phyloP scores from a whole-genome alignment of 2,329 filamentous ascomycete genomes.

The Tolypocladium guangdongense region DNA sequence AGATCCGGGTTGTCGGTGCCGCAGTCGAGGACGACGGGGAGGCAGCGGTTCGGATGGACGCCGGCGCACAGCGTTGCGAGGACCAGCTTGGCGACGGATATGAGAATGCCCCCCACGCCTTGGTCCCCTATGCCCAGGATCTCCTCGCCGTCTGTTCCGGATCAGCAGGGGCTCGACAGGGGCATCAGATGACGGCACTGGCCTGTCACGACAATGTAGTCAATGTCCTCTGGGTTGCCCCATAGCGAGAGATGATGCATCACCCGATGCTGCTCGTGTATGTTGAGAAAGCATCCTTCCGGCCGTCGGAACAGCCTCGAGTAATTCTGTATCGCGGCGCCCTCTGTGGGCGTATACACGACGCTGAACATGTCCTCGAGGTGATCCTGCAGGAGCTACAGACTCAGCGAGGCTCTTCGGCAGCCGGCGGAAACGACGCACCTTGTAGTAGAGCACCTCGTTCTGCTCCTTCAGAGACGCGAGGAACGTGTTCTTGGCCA shows the following conservation, averaged over 20 bases:
- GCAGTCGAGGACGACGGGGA: slow-evolving; percentile 76
- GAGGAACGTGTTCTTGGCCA: slow-evolving; percentile 83
- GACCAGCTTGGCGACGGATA: slow-evolving; percentile 73
- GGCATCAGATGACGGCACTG: slow-evolving; percentile 13
- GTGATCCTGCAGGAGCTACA: slow-evolving; percentile 61
- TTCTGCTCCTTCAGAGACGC: slow-evolving; percentile 80
- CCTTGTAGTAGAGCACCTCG: slow-evolving; percentile 68
- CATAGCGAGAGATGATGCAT: slow-evolving; percentile 57
- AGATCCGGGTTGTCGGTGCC: slow-evolving; percentile 73
- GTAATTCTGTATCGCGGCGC: slow-evolving; percentile 78
- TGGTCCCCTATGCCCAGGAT: slow-evolving; percentile 87
- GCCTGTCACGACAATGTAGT: slow-evolving; percentile 82
- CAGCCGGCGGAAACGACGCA: slow-evolving; percentile 18
- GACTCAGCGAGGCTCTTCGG: neutral
- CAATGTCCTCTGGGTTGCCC: slow-evolving; percentile 62
- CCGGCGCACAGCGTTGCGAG: slow-evolving; percentile 81
- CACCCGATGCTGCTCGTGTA: slow-evolving; percentile 55
- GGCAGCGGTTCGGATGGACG: slow-evolving; percentile 65
- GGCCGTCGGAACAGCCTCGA: slow-evolving; percentile 67
- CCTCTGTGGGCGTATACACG: slow-evolving; percentile 88
- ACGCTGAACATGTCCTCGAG: slow-evolving; percentile 80
- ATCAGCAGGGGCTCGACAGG: slow-evolving; percentile 7
- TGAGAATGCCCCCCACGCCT: slow-evolving; percentile 74
- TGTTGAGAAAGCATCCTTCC: slow-evolving; percentile 72
- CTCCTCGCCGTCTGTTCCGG: slow-evolving; percentile 42